These are phyloP conservation scores for Linum usitatissimum DNA, from an alignment of 345 rosid genomes.

Conservation along the genomic window DNA sequence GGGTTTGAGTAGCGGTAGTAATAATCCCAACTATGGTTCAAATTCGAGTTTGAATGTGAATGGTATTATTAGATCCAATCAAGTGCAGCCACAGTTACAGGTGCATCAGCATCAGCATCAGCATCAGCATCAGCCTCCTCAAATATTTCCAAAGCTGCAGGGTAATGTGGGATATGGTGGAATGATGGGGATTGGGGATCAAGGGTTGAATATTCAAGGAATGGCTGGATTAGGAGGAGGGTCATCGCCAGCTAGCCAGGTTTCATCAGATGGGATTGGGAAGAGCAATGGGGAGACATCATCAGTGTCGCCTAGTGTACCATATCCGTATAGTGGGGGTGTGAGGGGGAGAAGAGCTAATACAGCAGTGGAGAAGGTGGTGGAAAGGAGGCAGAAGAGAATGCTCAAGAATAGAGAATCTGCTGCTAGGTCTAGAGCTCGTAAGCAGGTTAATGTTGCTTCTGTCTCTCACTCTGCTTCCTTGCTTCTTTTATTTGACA, in stretches of 20 bases:
- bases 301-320: conserved; percentile 57
- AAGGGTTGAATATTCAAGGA: conserved; percentile 31
- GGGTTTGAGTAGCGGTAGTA: conserved; percentile 12
- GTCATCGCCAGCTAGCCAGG: conserved; percentile 61
- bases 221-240: conserved; percentile 50
- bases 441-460: conserved; percentile 69
- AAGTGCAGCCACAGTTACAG: conserved; percentile 32
- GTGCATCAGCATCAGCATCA: conserved; percentile 24
- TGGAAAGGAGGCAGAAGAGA: conserved; percentile 93
- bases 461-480: neutral
- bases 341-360: conserved; percentile 56
- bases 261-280: conserved; percentile 67
- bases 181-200: conserved; percentile 43
- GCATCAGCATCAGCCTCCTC: conserved; percentile 28
- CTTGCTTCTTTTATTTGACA: too few species aligned
- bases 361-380: conserved; percentile 79
- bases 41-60: conserved; percentile 48
- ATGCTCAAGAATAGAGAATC: conserved; percentile 99
- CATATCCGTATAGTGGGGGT: conserved; percentile 63
- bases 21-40: conserved; percentile 31
- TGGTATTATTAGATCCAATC: conserved; percentile 28
- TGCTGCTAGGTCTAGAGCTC: conserved; percentile 97
- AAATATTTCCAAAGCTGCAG: conserved; percentile 45
- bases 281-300: conserved; percentile 73
- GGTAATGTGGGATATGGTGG: conserved; percentile 43